Evolutionary conservation across 2,329 filamentous ascomycete genomes (phyloP).

Genomic region (Aspergillus sp.): DNA sequence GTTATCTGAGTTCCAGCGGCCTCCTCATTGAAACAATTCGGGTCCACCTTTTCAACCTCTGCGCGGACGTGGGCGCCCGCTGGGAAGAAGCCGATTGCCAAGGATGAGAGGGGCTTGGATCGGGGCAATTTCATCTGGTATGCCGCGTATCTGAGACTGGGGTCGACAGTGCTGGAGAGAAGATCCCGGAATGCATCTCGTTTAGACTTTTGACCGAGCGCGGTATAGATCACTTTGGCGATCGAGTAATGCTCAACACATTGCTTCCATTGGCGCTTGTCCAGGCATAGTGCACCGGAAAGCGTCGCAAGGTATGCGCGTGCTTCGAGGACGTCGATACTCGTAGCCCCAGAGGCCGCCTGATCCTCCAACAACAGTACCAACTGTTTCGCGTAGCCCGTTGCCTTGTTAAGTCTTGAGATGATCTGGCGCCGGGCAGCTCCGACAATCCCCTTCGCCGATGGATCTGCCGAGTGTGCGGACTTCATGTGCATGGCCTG

Average conservation of each 20-base stretch:
- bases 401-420: slow-evolving; percentile 80
- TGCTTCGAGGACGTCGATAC: slow-evolving; percentile 77
- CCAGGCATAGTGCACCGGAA: slow-evolving; percentile 74
- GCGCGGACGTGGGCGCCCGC: slow-evolving; percentile 59
- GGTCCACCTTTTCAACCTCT: slow-evolving; percentile 69
- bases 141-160: slow-evolving; percentile 89
- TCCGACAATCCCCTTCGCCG: slow-evolving; percentile 70
- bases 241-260: slow-evolving; percentile 75
- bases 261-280: slow-evolving; percentile 80
- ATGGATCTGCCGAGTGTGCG: slow-evolving; percentile 71
- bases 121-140: slow-evolving; percentile 88
- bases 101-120: slow-evolving; percentile 74
- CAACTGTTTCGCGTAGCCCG: slow-evolving; percentile 66
- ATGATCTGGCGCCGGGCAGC: slow-evolving; percentile 84
- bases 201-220: slow-evolving; percentile 63
- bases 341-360: slow-evolving; percentile 62
- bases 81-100: slow-evolving; percentile 78
- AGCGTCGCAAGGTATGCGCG: slow-evolving; percentile 79
- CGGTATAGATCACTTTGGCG: slow-evolving; percentile 78
- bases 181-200: slow-evolving; percentile 84
- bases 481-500: slow-evolving; percentile 95
- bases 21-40: slow-evolving; percentile 63
- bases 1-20: slow-evolving; percentile 49
- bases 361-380: slow-evolving; percentile 65
- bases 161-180: slow-evolving; percentile 81